phyloP scores from a whole-genome alignment of 106 monocot genomes.

The Dioscorea dumetorum region DNA sequence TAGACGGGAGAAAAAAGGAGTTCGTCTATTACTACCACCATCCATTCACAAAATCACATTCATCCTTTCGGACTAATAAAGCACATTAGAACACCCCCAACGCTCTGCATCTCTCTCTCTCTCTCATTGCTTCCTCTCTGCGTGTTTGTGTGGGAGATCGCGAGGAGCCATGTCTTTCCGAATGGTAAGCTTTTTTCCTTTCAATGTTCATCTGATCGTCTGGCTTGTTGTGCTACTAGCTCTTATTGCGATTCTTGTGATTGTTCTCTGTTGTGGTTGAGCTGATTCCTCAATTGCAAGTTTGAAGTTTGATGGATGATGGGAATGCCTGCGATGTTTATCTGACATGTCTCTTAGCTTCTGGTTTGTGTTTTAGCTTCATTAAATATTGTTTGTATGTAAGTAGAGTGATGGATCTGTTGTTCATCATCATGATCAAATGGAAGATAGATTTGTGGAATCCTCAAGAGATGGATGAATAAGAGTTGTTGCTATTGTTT shows the following conservation, averaged over 20 bases:
- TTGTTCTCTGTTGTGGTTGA: not conserved
- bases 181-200: not conserved
- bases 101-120: not conserved
- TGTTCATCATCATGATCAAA: too few relatives aligned
- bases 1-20: constrained; percentile 1
- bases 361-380: not conserved
- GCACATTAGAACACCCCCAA: not conserved
- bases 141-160: not conserved
- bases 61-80: not conserved
- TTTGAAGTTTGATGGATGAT: not conserved
- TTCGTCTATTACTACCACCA: not conserved
- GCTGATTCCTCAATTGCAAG: not conserved
- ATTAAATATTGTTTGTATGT: too few relatives aligned
- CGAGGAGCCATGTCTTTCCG: not conserved
- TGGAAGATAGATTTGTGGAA: not conserved
- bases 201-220: not conserved
- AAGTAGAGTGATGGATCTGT: too few relatives aligned
- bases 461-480: not conserved
- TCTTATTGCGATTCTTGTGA: not conserved
- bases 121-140: not conserved
- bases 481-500: not conserved
- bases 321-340: too few relatives aligned
- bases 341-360: not conserved
- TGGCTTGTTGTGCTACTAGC: not conserved
- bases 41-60: not conserved